Conservation (phyloP, 2,329 filamentous ascomycete species). For the Tolypocladium pustulatum region DNA sequence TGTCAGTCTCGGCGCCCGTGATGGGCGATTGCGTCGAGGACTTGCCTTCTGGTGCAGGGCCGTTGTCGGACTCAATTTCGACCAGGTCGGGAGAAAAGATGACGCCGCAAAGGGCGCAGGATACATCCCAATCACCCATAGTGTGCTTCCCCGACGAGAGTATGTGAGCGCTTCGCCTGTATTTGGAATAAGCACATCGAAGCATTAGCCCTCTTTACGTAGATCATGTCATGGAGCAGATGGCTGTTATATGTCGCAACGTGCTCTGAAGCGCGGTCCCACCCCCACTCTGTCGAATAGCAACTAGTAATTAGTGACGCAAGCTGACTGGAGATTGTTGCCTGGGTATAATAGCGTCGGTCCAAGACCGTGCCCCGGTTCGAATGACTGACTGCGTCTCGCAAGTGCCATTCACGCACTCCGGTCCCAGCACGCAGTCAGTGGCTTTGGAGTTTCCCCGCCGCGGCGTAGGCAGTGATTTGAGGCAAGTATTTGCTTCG, state of each 20-base stretch:
- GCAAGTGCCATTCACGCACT: background rate
- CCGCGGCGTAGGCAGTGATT: too few relatives aligned
- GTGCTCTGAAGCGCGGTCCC: background rate
- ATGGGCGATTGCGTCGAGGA: too few relatives aligned
- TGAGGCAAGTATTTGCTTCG: too few relatives aligned
- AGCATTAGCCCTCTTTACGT: too few relatives aligned
- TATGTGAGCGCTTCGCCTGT: background rate
- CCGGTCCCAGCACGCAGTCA: too few relatives aligned
- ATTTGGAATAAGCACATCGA: too few relatives aligned
- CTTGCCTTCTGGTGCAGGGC: background rate
- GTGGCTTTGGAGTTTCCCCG: too few relatives aligned
- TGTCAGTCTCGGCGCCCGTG: background rate
- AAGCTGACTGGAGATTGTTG: background rate
- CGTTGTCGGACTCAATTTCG: background rate
- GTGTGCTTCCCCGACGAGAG: background rate
- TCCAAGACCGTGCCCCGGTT: background rate
- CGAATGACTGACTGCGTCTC: background rate
- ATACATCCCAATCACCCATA: background rate
- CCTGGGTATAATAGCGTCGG: background rate
- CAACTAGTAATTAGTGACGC: background rate
- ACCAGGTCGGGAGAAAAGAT: background rate
- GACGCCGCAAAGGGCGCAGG: background rate
- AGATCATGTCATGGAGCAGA: too few relatives aligned
- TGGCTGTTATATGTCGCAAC: background rate
- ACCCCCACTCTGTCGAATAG: background rate